A percentile compares a stretch with the other conserved stretches of the same genome.
phyloP scores from a whole-genome alignment of 1,139 yeast species.

The Kodamaea derodonti region DNA sequence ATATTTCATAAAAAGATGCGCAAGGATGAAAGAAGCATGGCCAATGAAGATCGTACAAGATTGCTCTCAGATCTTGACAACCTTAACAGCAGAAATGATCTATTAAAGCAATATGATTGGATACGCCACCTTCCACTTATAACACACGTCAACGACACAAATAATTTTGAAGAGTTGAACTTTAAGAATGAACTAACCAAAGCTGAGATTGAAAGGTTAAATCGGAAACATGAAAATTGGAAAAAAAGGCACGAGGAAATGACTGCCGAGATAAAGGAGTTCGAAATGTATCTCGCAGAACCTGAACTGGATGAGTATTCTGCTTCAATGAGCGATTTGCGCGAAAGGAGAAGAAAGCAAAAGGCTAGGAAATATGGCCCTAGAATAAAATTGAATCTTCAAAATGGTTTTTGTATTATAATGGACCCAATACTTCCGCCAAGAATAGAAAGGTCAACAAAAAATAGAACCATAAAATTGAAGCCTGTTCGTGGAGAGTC shows the following conservation, averaged over 20 bases:
- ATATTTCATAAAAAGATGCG: slow-evolving; percentile 60
- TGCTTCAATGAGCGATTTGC: slow-evolving; percentile 18
- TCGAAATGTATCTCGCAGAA: slow-evolving; percentile 8
- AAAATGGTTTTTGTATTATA: slow-evolving; percentile 26
- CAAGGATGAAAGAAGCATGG: slow-evolving; percentile 62
- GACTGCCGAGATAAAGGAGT: slow-evolving; percentile 23
- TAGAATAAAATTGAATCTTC: slow-evolving; percentile 22
- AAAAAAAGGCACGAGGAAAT: slow-evolving; percentile 28
- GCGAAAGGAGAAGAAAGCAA: slow-evolving; percentile 17
- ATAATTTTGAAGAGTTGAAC: slow-evolving; percentile 46
- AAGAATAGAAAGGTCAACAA: slow-evolving; percentile 11
- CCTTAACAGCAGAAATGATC: slow-evolving; percentile 40
- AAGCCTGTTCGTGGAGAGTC: neutral
- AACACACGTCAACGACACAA: slow-evolving; percentile 48
- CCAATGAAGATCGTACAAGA: slow-evolving; percentile 52
- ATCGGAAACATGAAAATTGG: slow-evolving; percentile 48
- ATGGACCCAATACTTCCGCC: slow-evolving; percentile 34
- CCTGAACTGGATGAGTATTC: slow-evolving; percentile 19
- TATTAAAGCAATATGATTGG: slow-evolving; percentile 57
- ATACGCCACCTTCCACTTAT: slow-evolving; percentile 44
- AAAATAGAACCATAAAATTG: no score
- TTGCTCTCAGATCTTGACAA: slow-evolving; percentile 50
- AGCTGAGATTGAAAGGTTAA: slow-evolving; percentile 43
- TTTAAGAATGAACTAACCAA: slow-evolving; percentile 50
- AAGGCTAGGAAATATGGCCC: slow-evolving; percentile 21